These are phyloP conservation scores for Mrakia gelida DNA, from an alignment of 768 basidiomycete genomes.

Conservation along the genomic window DNA sequence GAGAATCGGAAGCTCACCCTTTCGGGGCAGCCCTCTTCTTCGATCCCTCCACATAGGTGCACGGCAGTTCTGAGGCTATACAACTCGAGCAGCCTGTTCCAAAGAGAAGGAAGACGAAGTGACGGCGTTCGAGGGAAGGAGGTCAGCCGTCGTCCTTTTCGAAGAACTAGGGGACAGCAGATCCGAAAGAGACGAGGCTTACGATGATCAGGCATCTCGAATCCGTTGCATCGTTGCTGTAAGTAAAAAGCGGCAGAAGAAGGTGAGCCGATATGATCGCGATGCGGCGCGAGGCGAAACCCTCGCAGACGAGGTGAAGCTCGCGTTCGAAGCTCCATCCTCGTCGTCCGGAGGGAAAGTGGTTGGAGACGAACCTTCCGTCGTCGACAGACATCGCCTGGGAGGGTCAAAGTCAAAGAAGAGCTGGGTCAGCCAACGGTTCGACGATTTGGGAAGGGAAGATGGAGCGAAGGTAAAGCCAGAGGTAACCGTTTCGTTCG, in stretches of 20 bases:
- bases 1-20: conserved; percentile 5
- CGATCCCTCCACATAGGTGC: conserved; percentile 27
- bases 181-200: neutral
- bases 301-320: neutral
- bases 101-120: neutral
- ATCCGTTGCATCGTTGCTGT: conserved; percentile 32
- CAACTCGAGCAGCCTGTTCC: conserved; percentile 26
- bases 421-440: neutral
- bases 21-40: conserved; percentile 31
- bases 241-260: too few species aligned
- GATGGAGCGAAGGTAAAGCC: too few species aligned
- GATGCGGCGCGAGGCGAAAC: neutral
- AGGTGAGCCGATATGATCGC: too few species aligned
- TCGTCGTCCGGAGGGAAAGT: neutral
- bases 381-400: conserved; percentile 30
- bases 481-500: too few species aligned
- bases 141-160: neutral
- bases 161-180: neutral
- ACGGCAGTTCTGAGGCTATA: conserved; percentile 20
- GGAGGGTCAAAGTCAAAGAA: neutral
- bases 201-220: conserved; percentile 31
- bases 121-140: too few species aligned
- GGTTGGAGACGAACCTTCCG: conserved; percentile 28
- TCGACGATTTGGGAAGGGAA: too few species aligned
- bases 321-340: neutral